phyloP scores from a whole-genome alignment of 2,329 filamentous ascomycete genomes.

The Fusarium brevicatenulatum region DNA sequence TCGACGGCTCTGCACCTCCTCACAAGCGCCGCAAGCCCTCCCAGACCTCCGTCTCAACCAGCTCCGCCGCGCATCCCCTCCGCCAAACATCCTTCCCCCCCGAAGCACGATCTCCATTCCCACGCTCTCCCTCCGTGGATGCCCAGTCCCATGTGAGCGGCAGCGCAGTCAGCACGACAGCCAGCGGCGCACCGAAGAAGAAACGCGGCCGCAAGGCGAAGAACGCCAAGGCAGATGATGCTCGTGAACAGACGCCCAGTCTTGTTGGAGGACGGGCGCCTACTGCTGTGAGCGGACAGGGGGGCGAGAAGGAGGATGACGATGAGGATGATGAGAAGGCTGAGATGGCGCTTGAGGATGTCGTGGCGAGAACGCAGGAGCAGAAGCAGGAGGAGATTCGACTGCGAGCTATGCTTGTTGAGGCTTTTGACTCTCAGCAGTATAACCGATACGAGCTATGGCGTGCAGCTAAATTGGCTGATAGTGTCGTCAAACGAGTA shows the following conservation, averaged over 20 bases:
- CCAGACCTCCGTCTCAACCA: constrained; percentile 61
- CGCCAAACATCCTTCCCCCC: constrained; percentile 86
- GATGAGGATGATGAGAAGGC: constrained; percentile 67
- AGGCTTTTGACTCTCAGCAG: constrained; percentile 73
- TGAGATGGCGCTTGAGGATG: constrained; percentile 66
- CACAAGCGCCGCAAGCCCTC: constrained; percentile 78
- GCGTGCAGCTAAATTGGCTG: constrained; percentile 74
- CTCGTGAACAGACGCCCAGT: constrained; percentile 57
- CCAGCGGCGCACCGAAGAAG: constrained; percentile 60
- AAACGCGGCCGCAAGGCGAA: constrained; percentile 72
- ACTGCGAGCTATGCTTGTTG: constrained; percentile 68
- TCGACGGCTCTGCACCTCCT: constrained; percentile 62
- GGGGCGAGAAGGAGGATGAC: constrained; percentile 60
- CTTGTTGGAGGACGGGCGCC: constrained; percentile 54
- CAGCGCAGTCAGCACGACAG: constrained; percentile 62
- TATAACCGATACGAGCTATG: constrained; percentile 76
- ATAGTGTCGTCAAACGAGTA: constrained; percentile 75
- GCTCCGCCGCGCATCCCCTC: constrained; percentile 69
- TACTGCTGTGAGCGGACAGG: constrained; percentile 57
- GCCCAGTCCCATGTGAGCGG: constrained; percentile 69
- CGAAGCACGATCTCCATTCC: constrained; percentile 64
- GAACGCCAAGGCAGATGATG: constrained; percentile 57
- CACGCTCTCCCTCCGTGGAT: constrained; percentile 74
- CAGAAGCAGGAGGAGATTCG: constrained; percentile 72
- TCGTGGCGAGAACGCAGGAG: constrained; percentile 71